Evolutionary conservation across 2,329 filamentous ascomycete species (phyloP), one percentile per base, ranked within the genome.

Genomic region (Aspergillus terreus): DNA sequence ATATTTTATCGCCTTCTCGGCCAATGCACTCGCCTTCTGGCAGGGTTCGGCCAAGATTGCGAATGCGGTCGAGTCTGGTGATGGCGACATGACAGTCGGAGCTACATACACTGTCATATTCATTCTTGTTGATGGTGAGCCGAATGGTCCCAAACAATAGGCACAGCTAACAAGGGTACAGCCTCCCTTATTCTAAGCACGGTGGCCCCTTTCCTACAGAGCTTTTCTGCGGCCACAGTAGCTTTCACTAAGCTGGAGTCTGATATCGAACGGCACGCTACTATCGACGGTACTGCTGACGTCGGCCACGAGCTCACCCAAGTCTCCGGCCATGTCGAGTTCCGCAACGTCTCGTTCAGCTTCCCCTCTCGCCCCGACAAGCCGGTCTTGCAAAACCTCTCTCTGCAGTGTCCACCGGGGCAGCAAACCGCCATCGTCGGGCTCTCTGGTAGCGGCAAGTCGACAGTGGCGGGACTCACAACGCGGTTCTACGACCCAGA

Each of bases 361-460:
- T 21, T 64, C 75, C 23, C 72, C 67, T 21, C 69, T 67, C 23
- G 73, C 66, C 50, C 75, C 71, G 53, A 72, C 70, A 63, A 63
- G 4, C 52, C 52, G 30, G 70, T 75, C 0, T 56, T 76, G 11
- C 57, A 68, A 36, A 58, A 58, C 6, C 49, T 75, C 6, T 63
- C 55, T 21, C 52, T 74, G 3, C 55, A 43, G 2, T 61, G 74
- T 7, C 69, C 71, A 3, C 68, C 71, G 12, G 66, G 68, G 1
- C 74, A 75, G 54, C 71, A 65, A 0, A 76, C 73, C 3, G 87
- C 87, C 2, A 85, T 91, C 15, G 87, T 91, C 17, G 87, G 87
- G 0, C 81, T 85, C 0, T 88, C 84, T 2, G 87, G 87, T 0
- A 84, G 81, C 4, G 87, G 88, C 0, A 92, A 91, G 66, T 87